Base-by-base conservation (phyloP, 305 asterid genomes). In the Solanum chacoense region DNA sequence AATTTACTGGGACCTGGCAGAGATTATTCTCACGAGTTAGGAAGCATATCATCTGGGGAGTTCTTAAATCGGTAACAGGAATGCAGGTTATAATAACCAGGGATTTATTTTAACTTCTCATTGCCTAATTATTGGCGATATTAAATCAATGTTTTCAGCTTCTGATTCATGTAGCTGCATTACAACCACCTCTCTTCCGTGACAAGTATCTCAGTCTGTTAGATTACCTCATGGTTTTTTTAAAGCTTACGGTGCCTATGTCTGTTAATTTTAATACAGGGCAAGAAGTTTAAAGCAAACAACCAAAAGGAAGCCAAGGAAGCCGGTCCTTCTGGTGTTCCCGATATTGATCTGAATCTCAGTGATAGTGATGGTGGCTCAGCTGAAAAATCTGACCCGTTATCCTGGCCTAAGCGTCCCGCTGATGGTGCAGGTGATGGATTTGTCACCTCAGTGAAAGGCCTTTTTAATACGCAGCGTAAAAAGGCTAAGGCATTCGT, bases 21-120 rank as follows among this genome's bases (percentile, higher is more conserved):
- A 94, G 98, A 93, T 91, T 97, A 90, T 97, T 97, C 93, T 97
- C 99, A 55, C 97, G 99, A 85, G 99, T 97, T 87, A 97, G 97
- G 93, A 97, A 97, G 94, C 99, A 97, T 90, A 95, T 97, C 75
- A 97, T 97, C 59, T 97, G 99, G 99, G 99, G 99, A 78, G 99
- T 97, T 88, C 92, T 97, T 55, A 97, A 97, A 93, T 97, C 99
- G 67, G 99, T 97, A 91, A 97, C 99, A 1, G 99, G 99, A 90
- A 97, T 97, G 98, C 99, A 97, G 99, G 99, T 95, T 91, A 87
- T 71, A 69, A 78, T 72, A 55, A 29, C 74, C 2, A 71, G 32
- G n/a, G 12, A 31, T 32, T 55, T 59, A n/a, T 32, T 50, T 32
- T 59, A 22, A 32, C n/a, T 84, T 55, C 24, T 32, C 74, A 32